Evolutionary conservation across 2,329 filamentous ascomycete species (phyloP).

Genomic region (Delphinella strobiligena): DNA sequence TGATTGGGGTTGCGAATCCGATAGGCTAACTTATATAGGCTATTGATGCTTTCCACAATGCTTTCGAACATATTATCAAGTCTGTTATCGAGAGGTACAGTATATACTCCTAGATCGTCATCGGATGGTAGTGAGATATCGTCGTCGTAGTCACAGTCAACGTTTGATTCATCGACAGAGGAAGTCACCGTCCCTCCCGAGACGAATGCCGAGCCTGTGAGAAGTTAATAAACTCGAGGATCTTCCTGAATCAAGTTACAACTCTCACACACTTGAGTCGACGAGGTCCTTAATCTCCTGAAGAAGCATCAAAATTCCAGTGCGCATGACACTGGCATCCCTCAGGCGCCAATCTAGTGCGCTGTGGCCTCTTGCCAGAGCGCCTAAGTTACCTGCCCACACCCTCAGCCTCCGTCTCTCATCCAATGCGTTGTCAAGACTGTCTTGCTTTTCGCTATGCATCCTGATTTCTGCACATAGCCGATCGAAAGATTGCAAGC

Average conservation of each 20-base stretch:
- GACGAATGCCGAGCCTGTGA: not conserved
- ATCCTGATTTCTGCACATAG: too few relatives aligned
- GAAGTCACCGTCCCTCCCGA: not conserved
- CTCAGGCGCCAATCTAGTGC: constrained; percentile 1
- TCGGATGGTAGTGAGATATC: constrained; percentile 1
- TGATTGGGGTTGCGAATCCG: constrained; percentile 1
- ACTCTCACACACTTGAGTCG: not conserved
- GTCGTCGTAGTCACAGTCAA: not conserved
- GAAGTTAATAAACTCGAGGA: too few relatives aligned
- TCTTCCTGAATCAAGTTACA: not conserved
- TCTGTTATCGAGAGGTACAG: not conserved
- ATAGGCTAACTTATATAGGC: constrained; percentile 1
- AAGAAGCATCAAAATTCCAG: not conserved
- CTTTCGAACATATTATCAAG: not conserved
- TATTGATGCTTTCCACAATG: not conserved
- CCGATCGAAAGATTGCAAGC: too few relatives aligned
- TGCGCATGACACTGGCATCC: constrained; percentile 1
- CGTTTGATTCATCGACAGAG: too few relatives aligned
- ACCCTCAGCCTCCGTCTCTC: not conserved
- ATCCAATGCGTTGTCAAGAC: not conserved
- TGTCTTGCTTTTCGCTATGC: not conserved
- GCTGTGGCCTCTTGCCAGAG: constrained; percentile 1
- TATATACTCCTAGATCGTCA: not conserved
- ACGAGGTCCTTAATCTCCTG: not conserved
- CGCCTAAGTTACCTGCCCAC: constrained; percentile 1